Evolutionary conservation across 441 rosid species (phyloP), one percentile per base, ranked within the genome.

Genomic region (Populus trichocarpa): DNA sequence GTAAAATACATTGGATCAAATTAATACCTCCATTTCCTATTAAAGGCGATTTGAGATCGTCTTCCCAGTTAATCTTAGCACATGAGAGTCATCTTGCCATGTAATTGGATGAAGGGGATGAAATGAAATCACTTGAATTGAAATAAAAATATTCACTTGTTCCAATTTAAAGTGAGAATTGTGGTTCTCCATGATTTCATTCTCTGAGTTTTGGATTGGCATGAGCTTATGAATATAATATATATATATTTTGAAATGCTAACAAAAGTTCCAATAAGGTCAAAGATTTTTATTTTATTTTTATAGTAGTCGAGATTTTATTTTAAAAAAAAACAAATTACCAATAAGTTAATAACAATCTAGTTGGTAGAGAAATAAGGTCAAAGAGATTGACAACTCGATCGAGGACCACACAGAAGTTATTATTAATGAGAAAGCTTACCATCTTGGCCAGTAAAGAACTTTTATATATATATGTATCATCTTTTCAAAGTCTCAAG

Each of bases 361-460:
- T 3, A 40, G 13, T 40, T 40, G 46, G 1, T 4, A 40, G 1
- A 4, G 14, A 40, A n/a, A 25, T 13, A n/a, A 36, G 46, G n/a
- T 46, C 70, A 38, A 67, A 36, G 73, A 67, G 40, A 18, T 25
- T 73, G 76, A 78, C 73, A 67, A 73, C 36, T 33, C 36, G 8
- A 59, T 46, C 76, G 50, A 42, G 9, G 25, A 50, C 40, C 72
- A 46, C 50, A 70, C 38, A 77, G 22, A 76, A 69, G 46, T 46
- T 46, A 46, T 25, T n/a, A 75, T 18, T 30, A 28, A 7, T 69
- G 59, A 53, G 35, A 76, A 33, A 42, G 16, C 22, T 46, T 16
- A 18, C 40, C 38, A 8, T 67, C 14, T 7, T 73, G 26, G 2
- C 7, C 16, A 33, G 33, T 25, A 57, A 76, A 71, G 67, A 71